A percentile compares a stretch with the other conserved stretches of the same genome.
Evolutionary conservation across 2,329 filamentous ascomycete genomes (phyloP).

Genomic region (Cercospora janseana): DNA sequence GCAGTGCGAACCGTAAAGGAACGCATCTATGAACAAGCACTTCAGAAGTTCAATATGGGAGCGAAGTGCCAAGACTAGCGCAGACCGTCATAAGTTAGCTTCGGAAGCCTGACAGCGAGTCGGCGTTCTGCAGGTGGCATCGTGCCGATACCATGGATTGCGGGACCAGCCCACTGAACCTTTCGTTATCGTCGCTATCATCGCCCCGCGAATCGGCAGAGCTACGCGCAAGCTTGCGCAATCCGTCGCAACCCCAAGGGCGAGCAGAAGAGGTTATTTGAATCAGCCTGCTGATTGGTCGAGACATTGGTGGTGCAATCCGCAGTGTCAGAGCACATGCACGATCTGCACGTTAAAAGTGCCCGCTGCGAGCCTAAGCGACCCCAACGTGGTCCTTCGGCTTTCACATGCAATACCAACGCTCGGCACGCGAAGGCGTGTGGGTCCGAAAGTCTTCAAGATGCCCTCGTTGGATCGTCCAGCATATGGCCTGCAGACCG

Average conservation of each 20-base stretch:
- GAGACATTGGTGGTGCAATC: not conserved
- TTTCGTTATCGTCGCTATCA: conserved; percentile 8
- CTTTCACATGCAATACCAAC: conserved; percentile 20
- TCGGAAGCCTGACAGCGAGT: not conserved
- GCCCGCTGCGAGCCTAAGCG: conserved; percentile 3
- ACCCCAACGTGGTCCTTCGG: conserved; percentile 17
- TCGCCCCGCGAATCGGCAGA: not conserved
- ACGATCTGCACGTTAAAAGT: conserved; percentile 19
- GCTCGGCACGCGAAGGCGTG: not conserved
- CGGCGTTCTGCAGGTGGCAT: not conserved
- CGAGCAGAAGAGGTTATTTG: conserved; percentile 12
- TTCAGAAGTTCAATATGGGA: too few relatives aligned
- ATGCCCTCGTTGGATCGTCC: not conserved
- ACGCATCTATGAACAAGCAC: too few relatives aligned
- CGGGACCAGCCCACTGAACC: too few relatives aligned
- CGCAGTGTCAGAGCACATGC: conserved; percentile 13
- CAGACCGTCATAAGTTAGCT: conserved; percentile 5
- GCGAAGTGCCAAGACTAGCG: not conserved
- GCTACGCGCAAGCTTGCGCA: conserved; percentile 4
- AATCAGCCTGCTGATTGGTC: conserved; percentile 10
- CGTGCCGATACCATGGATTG: not conserved
- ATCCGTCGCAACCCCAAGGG: not conserved
- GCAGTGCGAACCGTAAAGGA: too few relatives aligned
- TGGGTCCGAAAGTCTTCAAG: conserved; percentile 4
- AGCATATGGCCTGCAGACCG: not conserved